Percentiles rank a stretch among this genome's conserved stretches.
phyloP scores from a whole-genome alignment of 495 filamentous ascomycete species.

The Penicillium angulare region DNA sequence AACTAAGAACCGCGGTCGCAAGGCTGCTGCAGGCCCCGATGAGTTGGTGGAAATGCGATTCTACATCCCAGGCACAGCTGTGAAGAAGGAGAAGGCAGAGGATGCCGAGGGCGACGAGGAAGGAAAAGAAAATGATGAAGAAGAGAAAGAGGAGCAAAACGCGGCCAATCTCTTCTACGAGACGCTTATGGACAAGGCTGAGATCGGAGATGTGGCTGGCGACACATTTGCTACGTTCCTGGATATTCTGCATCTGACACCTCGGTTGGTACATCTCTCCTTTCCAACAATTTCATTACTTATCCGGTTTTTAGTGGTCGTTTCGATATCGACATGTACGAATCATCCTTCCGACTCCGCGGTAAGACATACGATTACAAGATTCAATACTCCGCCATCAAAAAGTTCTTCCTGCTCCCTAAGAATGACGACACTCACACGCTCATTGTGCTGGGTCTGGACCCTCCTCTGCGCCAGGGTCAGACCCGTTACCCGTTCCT shows the following conservation, averaged over 20 bases:
- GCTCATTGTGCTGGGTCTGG: constrained; percentile 91
- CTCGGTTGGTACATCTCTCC: constrained; percentile 59
- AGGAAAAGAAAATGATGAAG: constrained; percentile 68
- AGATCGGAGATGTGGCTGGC: constrained; percentile 97
- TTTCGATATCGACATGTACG: constrained; percentile 99
- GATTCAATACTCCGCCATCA: constrained; percentile 94
- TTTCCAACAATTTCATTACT: constrained; percentile 4
- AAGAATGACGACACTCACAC: constrained; percentile 96
- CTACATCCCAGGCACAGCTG: constrained; percentile 91
- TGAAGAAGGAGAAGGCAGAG: constrained; percentile 75
- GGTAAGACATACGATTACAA: constrained; percentile 99
- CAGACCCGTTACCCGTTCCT: constrained; percentile 98
- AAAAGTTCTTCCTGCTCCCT: constrained; percentile 97
- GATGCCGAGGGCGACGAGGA: constrained; percentile 71
- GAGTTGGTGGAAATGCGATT: constrained; percentile 98
- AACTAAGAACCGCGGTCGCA: constrained; percentile 77
- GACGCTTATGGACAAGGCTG: constrained; percentile 96
- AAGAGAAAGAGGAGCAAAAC: constrained; percentile 81
- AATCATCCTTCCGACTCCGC: constrained; percentile 92
- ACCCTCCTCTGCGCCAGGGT: constrained; percentile 94
- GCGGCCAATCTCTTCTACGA: constrained; percentile 96
- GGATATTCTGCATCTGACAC: constrained; percentile 95
- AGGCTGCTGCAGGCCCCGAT: constrained; percentile 81
- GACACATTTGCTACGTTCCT: constrained; percentile 97
- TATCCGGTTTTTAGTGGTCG: constrained; percentile 70